Base-by-base conservation (phyloP, 495 filamentous ascomycete genomes). In the Xylaria curta region DNA sequence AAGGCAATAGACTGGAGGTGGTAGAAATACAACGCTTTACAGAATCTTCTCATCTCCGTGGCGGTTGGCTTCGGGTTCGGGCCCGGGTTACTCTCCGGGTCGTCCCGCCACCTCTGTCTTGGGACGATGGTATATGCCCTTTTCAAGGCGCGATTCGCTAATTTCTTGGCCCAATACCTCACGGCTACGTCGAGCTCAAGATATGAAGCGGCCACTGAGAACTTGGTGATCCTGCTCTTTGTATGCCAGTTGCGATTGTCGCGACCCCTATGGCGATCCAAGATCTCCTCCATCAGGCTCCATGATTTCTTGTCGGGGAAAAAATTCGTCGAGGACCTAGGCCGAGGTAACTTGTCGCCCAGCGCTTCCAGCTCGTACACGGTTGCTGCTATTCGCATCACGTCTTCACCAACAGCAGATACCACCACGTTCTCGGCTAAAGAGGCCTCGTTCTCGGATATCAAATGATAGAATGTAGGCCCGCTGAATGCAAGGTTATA, bases 401-500 rank as follows among this genome's bases (percentile, higher is more conserved):
- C 15, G 36, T 33, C 42, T 4, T 19, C n/a, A n/a, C 17, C 63
- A 6, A 66, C 17, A 5, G n/a, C 13, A 38, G 26, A 47, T 7
- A 66, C 63, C 7, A 47, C 46, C 13, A 24, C 21, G 1, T 66
- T 38, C 24, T 24, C 33, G 4, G 63, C 63, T 12, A 51, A 5
- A 4, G 3, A 7, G 9, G 44, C 26, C 63, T 66, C 63, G 19
- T 66, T 0, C 6, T 13, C 17, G 46, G 21, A 33, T 66, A 66
- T 19, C 0, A 38, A 9, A 10, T 9, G 0, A 26, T 51, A 51
- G 7, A 21, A 36, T 21, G 15, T 46, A 12, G 62, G 63, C 28
- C 63, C 63, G 21, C 46, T 53, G 19, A 66, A 44, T 12, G 46
- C 63, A 9, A 66, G 46, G 9, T 66, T 66, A 17, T 53, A 24